phyloP scores from a whole-genome alignment of 2,329 filamentous ascomycete genomes.

The Colletotrichum ledebouriae region DNA sequence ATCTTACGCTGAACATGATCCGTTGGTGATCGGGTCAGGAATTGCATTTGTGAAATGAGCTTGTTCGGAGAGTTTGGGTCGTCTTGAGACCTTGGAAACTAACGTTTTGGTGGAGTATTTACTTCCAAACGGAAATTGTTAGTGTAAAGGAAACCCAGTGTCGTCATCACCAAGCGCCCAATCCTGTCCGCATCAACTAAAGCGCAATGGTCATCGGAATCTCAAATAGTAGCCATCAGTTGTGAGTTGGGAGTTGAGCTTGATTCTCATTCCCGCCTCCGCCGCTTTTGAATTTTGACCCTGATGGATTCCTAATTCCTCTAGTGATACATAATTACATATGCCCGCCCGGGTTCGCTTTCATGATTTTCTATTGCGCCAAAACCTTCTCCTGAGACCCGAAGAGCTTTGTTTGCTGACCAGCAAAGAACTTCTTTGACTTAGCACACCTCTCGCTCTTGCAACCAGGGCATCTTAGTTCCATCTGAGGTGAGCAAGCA shows the following conservation, averaged over 20 bases:
- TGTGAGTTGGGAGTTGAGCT: slow-evolving; percentile 4
- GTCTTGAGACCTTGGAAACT: not conserved
- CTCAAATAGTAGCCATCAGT: not conserved
- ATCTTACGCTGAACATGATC: slow-evolving; percentile 26
- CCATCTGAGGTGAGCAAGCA: slow-evolving; percentile 85
- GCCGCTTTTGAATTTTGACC: slow-evolving; percentile 11
- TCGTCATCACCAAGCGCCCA: slow-evolving; percentile 33
- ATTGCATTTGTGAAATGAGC: not conserved
- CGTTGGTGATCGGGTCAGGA: not conserved
- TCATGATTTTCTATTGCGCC: slow-evolving; percentile 12
- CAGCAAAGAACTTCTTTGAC: slow-evolving; percentile 76
- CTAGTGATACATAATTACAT: slow-evolving; percentile 36
- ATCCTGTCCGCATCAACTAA: not conserved
- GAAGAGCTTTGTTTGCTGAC: slow-evolving; percentile 46
- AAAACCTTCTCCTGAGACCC: slow-evolving; percentile 22
- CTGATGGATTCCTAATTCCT: slow-evolving; percentile 26
- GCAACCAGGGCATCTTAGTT: slow-evolving; percentile 91
- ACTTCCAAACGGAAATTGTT: slow-evolving; percentile 30
- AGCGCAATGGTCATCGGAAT: not conserved
- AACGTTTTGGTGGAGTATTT: slow-evolving; percentile 26
- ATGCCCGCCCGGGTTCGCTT: not conserved
- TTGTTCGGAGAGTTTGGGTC: not conserved
- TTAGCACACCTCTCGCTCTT: slow-evolving; percentile 89
- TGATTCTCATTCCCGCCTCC: slow-evolving; percentile 18
- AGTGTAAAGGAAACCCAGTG: slow-evolving; percentile 22